Evolutionary conservation across 2,329 filamentous ascomycete genomes (phyloP).

Genomic region (Elsinoe fawcettii): DNA sequence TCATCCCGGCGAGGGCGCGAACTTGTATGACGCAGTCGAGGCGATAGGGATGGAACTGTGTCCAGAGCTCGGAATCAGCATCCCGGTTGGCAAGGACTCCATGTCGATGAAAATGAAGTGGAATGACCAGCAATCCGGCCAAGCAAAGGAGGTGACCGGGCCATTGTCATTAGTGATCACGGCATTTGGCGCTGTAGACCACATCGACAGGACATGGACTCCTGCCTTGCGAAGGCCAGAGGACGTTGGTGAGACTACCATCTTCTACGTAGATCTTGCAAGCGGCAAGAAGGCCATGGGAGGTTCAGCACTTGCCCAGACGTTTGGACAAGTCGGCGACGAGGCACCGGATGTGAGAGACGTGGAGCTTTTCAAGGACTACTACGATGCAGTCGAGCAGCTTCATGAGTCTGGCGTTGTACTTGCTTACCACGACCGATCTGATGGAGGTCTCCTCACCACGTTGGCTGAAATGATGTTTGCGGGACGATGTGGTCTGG

Average conservation of each 20-base stretch:
- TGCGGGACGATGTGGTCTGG: slow-evolving; percentile 80
- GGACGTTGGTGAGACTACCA: slow-evolving; percentile 78
- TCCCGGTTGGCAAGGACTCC: slow-evolving; percentile 95
- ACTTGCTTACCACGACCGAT: slow-evolving; percentile 89
- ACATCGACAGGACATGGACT: slow-evolving; percentile 86
- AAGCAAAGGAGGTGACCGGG: slow-evolving; percentile 78
- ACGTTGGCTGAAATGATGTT: slow-evolving; percentile 97
- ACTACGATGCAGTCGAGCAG: slow-evolving; percentile 75
- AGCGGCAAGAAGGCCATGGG: slow-evolving; percentile 73
- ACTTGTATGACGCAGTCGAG: slow-evolving; percentile 85
- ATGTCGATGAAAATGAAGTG: slow-evolving; percentile 99
- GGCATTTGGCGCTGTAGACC: slow-evolving; percentile 75
- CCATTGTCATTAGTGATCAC: slow-evolving; percentile 88
- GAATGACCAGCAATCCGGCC: slow-evolving; percentile 60
- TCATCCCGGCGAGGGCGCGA: slow-evolving; percentile 85
- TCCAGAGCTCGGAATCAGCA: slow-evolving; percentile 79
- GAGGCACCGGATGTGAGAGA: slow-evolving; percentile 81
- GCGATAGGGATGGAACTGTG: slow-evolving; percentile 91
- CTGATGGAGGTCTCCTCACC: slow-evolving; percentile 85
- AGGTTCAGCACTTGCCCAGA: slow-evolving; percentile 84
- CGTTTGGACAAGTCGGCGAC: slow-evolving; percentile 76
- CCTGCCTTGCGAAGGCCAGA: slow-evolving; percentile 75
- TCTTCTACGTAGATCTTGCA: slow-evolving; percentile 88
- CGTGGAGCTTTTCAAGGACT: slow-evolving; percentile 73
- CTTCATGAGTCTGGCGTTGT: slow-evolving; percentile 63